Conservation (phyloP, 768 basidiomycete species). For the Leccinum rimulosum region DNA sequence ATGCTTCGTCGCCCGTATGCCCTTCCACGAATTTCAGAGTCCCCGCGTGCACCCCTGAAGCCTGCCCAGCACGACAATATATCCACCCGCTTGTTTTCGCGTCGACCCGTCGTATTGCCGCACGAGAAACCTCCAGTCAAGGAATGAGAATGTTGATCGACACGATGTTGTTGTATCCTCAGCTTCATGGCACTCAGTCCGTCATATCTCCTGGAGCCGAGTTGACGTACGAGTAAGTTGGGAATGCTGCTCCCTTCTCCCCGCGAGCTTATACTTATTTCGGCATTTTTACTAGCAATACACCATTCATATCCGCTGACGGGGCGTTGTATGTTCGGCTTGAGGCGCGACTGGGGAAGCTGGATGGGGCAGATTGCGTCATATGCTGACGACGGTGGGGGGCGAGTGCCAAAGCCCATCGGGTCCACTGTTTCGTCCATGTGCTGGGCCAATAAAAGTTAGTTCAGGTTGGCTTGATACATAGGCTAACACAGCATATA, state of each 20-base stretch:
- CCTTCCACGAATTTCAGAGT: neutral
- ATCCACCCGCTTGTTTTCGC: constrained; percentile 2
- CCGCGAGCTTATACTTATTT: neutral
- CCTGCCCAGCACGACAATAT: neutral
- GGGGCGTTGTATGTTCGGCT: constrained; percentile 45
- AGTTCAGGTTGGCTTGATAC: too few relatives aligned
- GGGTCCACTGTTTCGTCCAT: too few relatives aligned
- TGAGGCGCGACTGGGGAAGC: constrained; percentile 43
- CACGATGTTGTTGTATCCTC: neutral
- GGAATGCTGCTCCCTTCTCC: neutral
- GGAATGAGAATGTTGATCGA: neutral
- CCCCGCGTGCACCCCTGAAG: neutral
- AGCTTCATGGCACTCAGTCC: neutral
- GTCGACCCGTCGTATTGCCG: constrained; percentile 1
- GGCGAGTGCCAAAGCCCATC: too few relatives aligned
- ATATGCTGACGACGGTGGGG: constrained; percentile 35
- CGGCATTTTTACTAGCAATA: constrained; percentile 33
- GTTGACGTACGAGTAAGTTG: constrained; percentile 52
- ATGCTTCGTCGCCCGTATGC: neutral
- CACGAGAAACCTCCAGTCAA: neutral
- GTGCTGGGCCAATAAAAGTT: too few relatives aligned
- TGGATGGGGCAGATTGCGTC: constrained; percentile 41
- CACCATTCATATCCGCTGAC: constrained; percentile 45
- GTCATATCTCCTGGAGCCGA: constrained; percentile 33
- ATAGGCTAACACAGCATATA: too few relatives aligned